A percentile compares a stretch with the other conserved stretches of the same genome.
Evolutionary conservation across 1,139 yeast genomes (phyloP).

Genomic region (Schizosaccharomyces versatilis): DNA sequence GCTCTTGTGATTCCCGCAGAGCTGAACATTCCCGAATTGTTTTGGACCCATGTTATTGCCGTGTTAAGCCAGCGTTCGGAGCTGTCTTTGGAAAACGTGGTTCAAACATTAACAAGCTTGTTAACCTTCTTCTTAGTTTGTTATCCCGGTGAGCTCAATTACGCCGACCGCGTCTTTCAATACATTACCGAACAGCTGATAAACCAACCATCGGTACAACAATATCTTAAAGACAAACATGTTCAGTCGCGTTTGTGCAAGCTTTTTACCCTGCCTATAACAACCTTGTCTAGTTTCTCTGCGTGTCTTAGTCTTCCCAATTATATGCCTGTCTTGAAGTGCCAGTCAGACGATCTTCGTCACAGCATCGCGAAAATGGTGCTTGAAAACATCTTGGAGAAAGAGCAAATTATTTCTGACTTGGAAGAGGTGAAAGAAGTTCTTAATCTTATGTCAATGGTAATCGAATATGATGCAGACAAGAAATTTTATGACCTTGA

Average conservation of each 20-base stretch:
- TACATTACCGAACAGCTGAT: constrained; percentile 33
- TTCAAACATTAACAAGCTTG: constrained; percentile 42
- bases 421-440: constrained; percentile 21
- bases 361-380: constrained; percentile 21
- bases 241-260: constrained; percentile 29
- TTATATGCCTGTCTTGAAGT: constrained; percentile 19
- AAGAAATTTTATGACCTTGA: constrained; percentile 33
- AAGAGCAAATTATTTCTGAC: constrained; percentile 15
- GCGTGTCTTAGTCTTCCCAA: constrained; percentile 20
- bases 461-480: constrained; percentile 17
- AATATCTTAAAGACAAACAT: constrained; percentile 16
- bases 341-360: constrained; percentile 21
- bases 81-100: constrained; percentile 40
- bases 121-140: constrained; percentile 42
- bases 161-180: constrained; percentile 39
- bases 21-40: constrained; percentile 11
- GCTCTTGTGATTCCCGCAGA: constrained; percentile 11
- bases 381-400: constrained; percentile 18
- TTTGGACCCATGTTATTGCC: constrained; percentile 15
- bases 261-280: constrained; percentile 37
- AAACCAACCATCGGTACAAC: constrained; percentile 15
- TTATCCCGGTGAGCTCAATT: constrained; percentile 39
- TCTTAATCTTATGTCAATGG: constrained; percentile 21
- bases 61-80: constrained; percentile 42
- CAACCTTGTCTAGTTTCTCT: constrained; percentile 20